Base-by-base conservation (phyloP, 2,329 filamentous ascomycete species). In the Fusarium sp. region DNA sequence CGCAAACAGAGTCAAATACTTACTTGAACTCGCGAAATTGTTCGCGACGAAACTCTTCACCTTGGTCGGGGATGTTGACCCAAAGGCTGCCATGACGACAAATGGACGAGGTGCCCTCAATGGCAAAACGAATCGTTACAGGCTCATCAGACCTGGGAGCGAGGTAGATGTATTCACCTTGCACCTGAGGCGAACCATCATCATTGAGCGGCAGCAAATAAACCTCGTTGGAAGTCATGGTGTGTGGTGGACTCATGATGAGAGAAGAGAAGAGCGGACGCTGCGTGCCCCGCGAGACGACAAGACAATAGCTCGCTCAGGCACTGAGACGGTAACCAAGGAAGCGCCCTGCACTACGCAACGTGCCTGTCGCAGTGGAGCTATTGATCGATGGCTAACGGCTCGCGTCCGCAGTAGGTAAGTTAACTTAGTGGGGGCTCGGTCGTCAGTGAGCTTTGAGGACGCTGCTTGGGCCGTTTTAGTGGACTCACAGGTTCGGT, bases 21-120 rank as follows among this genome's bases (percentile, higher is more conserved):
- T 86, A 98, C 95, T 93, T 95, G 87, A 92, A 97, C 82, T 97
- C 92, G 75, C 90, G 89, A 80, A 97, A 99, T 34, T 87, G 86
- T 75, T 92, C 86, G 73, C 96, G 91, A 69, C 89, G 87, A 77
- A 98, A 99, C 43, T 89, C 83, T 50, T 89, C 83, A 62, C 91
- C 94, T 74, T 90, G 85, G 65, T 91, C 88, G 9, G 96, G 96
- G 64, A 98, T 92, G 80, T 99, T 99, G 76, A 97, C 92, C 95
- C 96, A 99, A 68, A 99, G 86, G 77, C 93, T 98, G 63, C 97
- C 96, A 81, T 97, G 87, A 72, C 94, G 90, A 80, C 95, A 98
- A 84, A 99, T 96, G 66, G 95, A 97, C 78, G 95, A 97, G 59
- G 94, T 95, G 66, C 96, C 95, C 81, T 98, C 92, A 73, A 98